Base-by-base conservation (phyloP, 2,329 filamentous ascomycete species). In the Scytalidium lignicola region DNA sequence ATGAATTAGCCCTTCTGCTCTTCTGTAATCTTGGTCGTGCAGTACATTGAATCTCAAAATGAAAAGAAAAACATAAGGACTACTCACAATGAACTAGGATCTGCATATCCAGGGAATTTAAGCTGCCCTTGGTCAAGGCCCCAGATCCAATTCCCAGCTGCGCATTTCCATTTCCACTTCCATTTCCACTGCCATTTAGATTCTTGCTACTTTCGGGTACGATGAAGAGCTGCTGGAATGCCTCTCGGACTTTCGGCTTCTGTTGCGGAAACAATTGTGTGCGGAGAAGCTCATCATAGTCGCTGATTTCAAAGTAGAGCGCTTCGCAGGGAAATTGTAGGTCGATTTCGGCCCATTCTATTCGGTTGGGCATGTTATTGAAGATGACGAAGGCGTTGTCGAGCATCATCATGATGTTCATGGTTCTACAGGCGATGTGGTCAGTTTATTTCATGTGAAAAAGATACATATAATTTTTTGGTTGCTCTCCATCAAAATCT, bases 321-420 rank as follows among this genome's bases (percentile, higher is more conserved):
- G 62, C 58, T 29, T 62, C 58, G 29, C 54, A 55, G 4, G 61
- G 60, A 46, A 65, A 62, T 2, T 55, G 52, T 2, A 62, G 51
- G 42, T 62, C 62, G 9, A 63, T 50, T 49, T 65, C 62, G 2
- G 60, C 49, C 62, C 61, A 65, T 49, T 64, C 61, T n/a, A 63
- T 51, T 18, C 58, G 55, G 10, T 59, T 56, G 5, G 60, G 39
- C 1, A 62, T 53, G 32, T 65, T 65, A 46, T 65, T 63, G 51
- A 65, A 63, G 17, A 64, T 63, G 4, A 58, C 62, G 54, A 63
- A 64, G 3, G 55, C 55, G 41, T 60, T 58, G 44, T 65, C 62
- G 7, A 65, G 55, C 60, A 63, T 62, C 17, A 56, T 51, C 28
- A 61, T 57, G 9, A 62, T 29, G 10, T 52, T 58, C 13, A 54